Base-by-base conservation (phyloP, 768 basidiomycete species). In the Cystoderma amianthinum region DNA sequence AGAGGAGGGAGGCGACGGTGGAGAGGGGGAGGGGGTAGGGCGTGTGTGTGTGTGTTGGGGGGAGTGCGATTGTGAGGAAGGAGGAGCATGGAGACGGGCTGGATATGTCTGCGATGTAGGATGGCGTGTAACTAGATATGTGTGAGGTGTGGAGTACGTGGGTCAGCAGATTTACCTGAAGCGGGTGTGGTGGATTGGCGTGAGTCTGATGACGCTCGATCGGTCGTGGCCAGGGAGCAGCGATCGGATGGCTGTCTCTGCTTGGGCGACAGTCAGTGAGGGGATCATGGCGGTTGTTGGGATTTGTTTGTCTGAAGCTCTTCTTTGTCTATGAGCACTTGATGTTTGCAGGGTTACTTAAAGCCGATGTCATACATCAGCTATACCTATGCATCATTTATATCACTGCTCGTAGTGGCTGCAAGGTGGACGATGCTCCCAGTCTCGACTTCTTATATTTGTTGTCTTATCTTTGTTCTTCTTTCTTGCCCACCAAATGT, bases 1-100 rank as follows among this genome's bases (percentile, higher is more conserved):
- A 41, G 40, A 76, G 60, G 32, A 78, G 60, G 33, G 53, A 43
- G 25, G 65, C 56, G 37, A 71, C 61, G 4, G 62, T 49, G 2
- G 63, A 48, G 10, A 74, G 62, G 21, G 63, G 40, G 47, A 71
- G 69, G 19, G 63, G 52, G 28, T 45, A 62, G 49, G 12, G 34
- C n/a, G 60, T 69, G 22, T 41, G 23, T 32, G 28, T 11, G 36
- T 38, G 32, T 22, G 38, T 21, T 36, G 13, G 25, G 33, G 51
- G 46, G 20, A 30, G 40, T 4, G 60, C 52, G 33, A 66, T 57
- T 13, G 56, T 58, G 40, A 64, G 48, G 43, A 63, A 66, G 34
- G 58, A 60, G 41, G 51, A 47, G 24, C 38, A 45, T n/a, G 40
- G 44, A 22, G 30, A 33, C 36, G 35, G 17, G 37, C 15, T 22